phyloP scores from a whole-genome alignment of 228 moss, liverwort and hornwort species.

The Sphagnum fallax region DNA sequence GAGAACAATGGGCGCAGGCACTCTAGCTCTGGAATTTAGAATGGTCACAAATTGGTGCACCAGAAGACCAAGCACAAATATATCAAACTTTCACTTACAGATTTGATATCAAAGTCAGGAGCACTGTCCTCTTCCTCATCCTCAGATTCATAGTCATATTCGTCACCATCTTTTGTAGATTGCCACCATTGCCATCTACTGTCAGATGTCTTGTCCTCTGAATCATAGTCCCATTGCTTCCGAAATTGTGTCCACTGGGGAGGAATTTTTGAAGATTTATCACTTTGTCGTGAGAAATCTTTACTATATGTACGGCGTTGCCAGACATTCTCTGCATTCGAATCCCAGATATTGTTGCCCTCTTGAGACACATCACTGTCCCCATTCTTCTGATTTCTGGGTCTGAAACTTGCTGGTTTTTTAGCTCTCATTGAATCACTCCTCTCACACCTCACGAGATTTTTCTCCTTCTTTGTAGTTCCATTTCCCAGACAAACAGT shows the following conservation, averaged over 20 bases:
- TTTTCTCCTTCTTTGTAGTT: too few relatives aligned
- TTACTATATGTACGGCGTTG: slow-evolving; percentile 13
- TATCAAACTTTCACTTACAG: slow-evolving; percentile 15
- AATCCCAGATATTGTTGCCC: slow-evolving; percentile 38
- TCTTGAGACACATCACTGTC: slow-evolving; percentile 16
- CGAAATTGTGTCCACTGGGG: too few relatives aligned
- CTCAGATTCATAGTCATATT: slow-evolving; percentile 21
- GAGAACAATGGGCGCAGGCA: too few relatives aligned
- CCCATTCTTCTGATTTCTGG: slow-evolving; percentile 19
- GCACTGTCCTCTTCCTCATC: slow-evolving; percentile 22
- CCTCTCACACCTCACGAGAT: too few relatives aligned
- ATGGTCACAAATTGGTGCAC: too few relatives aligned
- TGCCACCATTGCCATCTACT: slow-evolving; percentile 49
- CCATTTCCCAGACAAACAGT: too few relatives aligned
- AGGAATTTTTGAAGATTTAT: slow-evolving; percentile 34
- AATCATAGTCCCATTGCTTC: slow-evolving; percentile 50
- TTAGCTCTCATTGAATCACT: too few relatives aligned
- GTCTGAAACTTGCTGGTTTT: slow-evolving; percentile 16
- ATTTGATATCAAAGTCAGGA: slow-evolving; percentile 21
- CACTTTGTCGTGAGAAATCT: slow-evolving; percentile 16
- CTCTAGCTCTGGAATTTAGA: too few relatives aligned
- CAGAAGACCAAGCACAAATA: too few relatives aligned
- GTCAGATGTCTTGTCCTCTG: slow-evolving; percentile 13
- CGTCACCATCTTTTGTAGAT: slow-evolving; percentile 18
- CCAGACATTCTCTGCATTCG: slow-evolving; percentile 48